phyloP scores from a whole-genome alignment of 306 rosid species.

The Vicia villosa region DNA sequence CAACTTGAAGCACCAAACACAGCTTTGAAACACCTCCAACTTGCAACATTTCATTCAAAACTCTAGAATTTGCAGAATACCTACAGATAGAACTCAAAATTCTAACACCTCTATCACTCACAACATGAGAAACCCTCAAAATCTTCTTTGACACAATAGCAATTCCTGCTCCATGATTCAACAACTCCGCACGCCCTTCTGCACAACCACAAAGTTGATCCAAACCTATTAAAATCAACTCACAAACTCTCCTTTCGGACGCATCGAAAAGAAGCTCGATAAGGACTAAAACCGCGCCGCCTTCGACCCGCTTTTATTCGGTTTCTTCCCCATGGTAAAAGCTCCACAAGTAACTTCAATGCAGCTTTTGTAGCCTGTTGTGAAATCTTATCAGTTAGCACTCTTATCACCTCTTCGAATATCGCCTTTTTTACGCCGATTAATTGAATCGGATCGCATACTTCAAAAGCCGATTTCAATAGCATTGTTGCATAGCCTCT shows the following conservation, averaged over 20 bases:
- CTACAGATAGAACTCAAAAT: constrained; percentile 61
- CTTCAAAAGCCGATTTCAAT: constrained; percentile 52
- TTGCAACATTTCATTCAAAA: constrained; percentile 71
- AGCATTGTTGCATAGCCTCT: constrained; percentile 59
- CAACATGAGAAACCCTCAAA: constrained; percentile 68
- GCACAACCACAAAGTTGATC: constrained; percentile 80
- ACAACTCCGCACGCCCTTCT: constrained; percentile 74
- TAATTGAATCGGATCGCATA: constrained; percentile 60
- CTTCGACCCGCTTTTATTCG: constrained; percentile 76
- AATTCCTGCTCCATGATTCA: constrained; percentile 69
- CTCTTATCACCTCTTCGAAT: constrained; percentile 43
- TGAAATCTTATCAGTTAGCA: constrained; percentile 56
- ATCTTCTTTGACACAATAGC: constrained; percentile 81
- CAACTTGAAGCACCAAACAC: constrained; percentile 78
- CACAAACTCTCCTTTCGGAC: constrained; percentile 50
- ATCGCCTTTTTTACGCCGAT: constrained; percentile 35
- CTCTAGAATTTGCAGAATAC: constrained; percentile 55
- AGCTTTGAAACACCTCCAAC: constrained; percentile 76
- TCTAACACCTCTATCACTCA: constrained; percentile 67
- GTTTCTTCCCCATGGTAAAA: constrained; percentile 83
- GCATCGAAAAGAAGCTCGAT: constrained; percentile 59
- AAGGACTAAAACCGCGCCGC: constrained; percentile 47
- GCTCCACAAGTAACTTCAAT: constrained; percentile 64
- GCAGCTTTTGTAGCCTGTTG: constrained; percentile 66
- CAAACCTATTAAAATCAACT: constrained; percentile 52